A percentile compares a stretch with the other conserved stretches of the same genome.
phyloP scores from a whole-genome alignment of 176 grass and related monocot species.

The Paspalum vaginatum region DNA sequence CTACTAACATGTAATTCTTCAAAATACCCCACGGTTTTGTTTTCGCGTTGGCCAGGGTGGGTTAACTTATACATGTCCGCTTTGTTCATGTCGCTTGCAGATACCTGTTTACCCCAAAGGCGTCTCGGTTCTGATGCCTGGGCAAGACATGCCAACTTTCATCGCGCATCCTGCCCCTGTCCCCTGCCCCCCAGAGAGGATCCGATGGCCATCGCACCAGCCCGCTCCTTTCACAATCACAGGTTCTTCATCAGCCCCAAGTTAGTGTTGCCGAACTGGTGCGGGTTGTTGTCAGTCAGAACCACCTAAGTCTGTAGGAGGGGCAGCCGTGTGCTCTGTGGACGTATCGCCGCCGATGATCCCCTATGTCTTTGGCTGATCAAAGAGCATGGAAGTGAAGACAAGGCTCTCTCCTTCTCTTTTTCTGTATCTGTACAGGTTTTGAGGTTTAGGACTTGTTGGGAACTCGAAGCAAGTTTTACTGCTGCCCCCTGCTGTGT shows the following conservation, averaged over 20 bases:
- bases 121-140: slow-evolving; percentile 93
- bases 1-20: not conserved
- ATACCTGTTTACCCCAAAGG: slow-evolving; percentile 85
- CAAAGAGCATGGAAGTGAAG: not conserved
- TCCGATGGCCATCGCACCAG: slow-evolving; percentile 75
- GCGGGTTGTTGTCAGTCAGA: not conserved
- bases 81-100: slow-evolving; percentile 47
- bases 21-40: not conserved
- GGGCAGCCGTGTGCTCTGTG: not conserved
- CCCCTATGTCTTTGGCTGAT: not conserved
- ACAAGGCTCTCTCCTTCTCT: not conserved
- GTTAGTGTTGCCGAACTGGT: slow-evolving; percentile 13
- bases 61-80: not conserved
- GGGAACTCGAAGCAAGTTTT: slow-evolving; percentile 30
- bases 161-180: slow-evolving; percentile 73
- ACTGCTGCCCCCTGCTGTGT: slow-evolving; percentile 37
- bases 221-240: slow-evolving; percentile 29
- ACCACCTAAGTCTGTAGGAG: not conserved
- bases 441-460: slow-evolving; percentile 43
- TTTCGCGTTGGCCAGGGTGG: not conserved
- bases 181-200: slow-evolving; percentile 72
- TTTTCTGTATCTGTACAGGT: slow-evolving; percentile 33
- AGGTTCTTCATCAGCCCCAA: slow-evolving; percentile 34
- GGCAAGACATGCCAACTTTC: slow-evolving; percentile 77
- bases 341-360: not conserved